Evolutionary conservation across 2,329 filamentous ascomycete genomes (phyloP).

Genomic region (Teratosphaeria nubilosa): DNA sequence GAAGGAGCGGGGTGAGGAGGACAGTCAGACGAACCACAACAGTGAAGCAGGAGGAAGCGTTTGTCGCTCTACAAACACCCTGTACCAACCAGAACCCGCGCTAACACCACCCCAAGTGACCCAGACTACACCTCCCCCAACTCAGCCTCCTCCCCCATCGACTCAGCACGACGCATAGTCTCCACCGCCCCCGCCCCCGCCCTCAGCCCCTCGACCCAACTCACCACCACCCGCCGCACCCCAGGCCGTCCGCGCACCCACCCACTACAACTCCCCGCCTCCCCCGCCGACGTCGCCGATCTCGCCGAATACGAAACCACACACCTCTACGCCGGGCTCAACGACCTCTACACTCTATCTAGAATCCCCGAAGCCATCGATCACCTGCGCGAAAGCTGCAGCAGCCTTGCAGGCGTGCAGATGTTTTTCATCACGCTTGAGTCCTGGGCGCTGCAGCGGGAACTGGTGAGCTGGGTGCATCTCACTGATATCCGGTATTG

Average conservation of each 20-base stretch:
- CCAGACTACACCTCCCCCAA: background rate
- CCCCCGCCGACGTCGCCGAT: slow-evolving; percentile 66
- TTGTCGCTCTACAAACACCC: slow-evolving; percentile 2
- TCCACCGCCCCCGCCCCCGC: background rate
- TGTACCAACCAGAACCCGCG: background rate
- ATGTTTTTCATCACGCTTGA: slow-evolving; percentile 60
- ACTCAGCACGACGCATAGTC: background rate
- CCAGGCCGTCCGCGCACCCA: slow-evolving; percentile 8
- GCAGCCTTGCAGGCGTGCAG: slow-evolving; percentile 63
- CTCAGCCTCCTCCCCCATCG: background rate
- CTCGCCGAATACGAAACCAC: slow-evolving; percentile 63
- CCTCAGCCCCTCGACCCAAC: background rate
- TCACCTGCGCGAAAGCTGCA: slow-evolving; percentile 58
- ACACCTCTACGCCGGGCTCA: slow-evolving; percentile 56
- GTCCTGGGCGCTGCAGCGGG: slow-evolving; percentile 56
- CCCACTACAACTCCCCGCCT: slow-evolving; percentile 38
- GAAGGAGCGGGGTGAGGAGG: slow-evolving; percentile 12
- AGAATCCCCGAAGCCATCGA: slow-evolving; percentile 57
- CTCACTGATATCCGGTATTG: slow-evolving; percentile 39
- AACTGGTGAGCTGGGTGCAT: slow-evolving; percentile 61
- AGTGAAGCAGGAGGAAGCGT: slow-evolving; percentile 28
- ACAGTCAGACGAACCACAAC: slow-evolving; percentile 20
- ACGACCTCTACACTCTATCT: slow-evolving; percentile 53
- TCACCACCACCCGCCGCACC: slow-evolving; percentile 17
- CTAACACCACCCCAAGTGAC: background rate